phyloP scores from a whole-genome alignment of 2,329 filamentous ascomycete genomes.

The Aurifilum marmelostoma region DNA sequence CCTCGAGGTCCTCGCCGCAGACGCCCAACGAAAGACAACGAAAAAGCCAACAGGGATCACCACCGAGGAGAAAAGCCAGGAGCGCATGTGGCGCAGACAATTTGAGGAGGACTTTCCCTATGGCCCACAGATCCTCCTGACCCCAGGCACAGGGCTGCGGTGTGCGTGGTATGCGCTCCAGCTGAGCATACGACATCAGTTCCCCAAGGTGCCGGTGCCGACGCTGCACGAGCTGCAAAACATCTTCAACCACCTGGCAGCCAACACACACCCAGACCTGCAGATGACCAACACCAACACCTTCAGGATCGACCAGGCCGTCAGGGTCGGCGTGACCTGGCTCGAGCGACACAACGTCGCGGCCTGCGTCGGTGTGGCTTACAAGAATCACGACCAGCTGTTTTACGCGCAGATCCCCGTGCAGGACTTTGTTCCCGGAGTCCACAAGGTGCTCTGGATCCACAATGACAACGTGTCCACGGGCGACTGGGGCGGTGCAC shows the following conservation, averaged over 20 bases:
- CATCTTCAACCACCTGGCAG: not conserved
- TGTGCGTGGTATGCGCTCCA: not conserved
- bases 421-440: not conserved
- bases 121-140: not conserved
- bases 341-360: not conserved
- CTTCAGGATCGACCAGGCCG: not conserved
- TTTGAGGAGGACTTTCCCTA: not conserved
- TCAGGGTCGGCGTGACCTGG: not conserved
- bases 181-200: not conserved
- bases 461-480: not conserved
- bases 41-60: too few relatives aligned
- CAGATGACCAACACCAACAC: constrained; percentile 4
- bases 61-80: not conserved
- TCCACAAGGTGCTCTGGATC: not conserved
- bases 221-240: not conserved
- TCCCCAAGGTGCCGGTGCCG: not conserved
- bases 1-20: not conserved
- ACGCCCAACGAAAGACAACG: not conserved
- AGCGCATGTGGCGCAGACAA: not conserved
- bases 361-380: not conserved
- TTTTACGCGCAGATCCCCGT: not conserved
- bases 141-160: not conserved
- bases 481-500: not conserved
- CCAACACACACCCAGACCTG: not conserved
- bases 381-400: not conserved